Conservation (phyloP, 2,329 filamentous ascomycete genomes). For the Penicillium griseofulvum region DNA sequence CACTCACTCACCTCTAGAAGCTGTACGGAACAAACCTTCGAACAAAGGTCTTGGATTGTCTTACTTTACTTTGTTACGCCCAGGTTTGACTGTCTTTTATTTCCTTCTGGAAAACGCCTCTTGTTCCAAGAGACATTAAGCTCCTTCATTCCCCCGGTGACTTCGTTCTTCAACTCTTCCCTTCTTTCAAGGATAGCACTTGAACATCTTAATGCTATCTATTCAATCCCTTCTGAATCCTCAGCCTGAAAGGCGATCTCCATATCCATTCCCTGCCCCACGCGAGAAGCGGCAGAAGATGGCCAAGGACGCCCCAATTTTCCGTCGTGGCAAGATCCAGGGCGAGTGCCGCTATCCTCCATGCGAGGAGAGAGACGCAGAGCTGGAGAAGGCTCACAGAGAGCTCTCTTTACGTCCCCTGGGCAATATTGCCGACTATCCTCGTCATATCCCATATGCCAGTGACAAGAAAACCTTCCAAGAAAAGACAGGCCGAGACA, state of each 20-base stretch:
- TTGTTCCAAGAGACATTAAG: conserved; percentile 18
- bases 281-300: conserved; percentile 53
- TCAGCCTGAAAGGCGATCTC: conserved; percentile 38
- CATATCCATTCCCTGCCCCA: conserved; percentile 14
- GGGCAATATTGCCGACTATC: conserved; percentile 59
- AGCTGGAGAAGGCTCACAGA: conserved; percentile 57
- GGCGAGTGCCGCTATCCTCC: conserved; percentile 72
- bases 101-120: conserved; percentile 29
- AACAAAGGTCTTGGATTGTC: conserved; percentile 26
- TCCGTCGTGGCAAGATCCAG: conserved; percentile 60
- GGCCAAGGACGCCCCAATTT: conserved; percentile 63
- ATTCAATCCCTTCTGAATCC: conserved; percentile 67
- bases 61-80: conserved; percentile 14
- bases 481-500: conserved; percentile 80
- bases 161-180: conserved; percentile 1
- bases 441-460: conserved; percentile 84
- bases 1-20: conserved; percentile 18
- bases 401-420: conserved; percentile 65
- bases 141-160: conserved; percentile 4
- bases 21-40: conserved; percentile 17
- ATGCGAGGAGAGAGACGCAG: conserved; percentile 63
- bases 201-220: conserved; percentile 55
- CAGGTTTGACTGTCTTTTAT: conserved; percentile 16
- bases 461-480: conserved; percentile 90
- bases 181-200: conserved; percentile 3